Percentiles rank a stretch among this genome's conserved stretches.
Conservation (phyloP, 371 early-diverging fungal genomes). For the Rhizomucor pusillus region DNA sequence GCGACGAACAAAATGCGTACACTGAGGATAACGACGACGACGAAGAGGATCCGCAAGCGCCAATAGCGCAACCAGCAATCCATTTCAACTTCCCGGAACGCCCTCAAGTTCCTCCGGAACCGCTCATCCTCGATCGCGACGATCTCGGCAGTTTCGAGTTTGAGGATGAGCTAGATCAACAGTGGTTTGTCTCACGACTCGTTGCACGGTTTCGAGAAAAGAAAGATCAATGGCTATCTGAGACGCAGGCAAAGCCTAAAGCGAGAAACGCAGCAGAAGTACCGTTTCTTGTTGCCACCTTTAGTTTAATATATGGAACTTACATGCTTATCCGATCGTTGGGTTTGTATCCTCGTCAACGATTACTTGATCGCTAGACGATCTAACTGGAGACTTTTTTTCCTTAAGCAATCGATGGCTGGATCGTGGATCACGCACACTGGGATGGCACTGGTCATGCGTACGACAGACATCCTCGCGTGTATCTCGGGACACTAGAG, state of each 20-base stretch:
- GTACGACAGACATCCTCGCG: constrained; percentile 9
- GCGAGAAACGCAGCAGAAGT: constrained; percentile 6
- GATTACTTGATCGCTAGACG: background rate
- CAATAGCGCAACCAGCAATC: constrained; percentile 5
- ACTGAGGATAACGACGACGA: too few relatives aligned
- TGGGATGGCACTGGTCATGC: constrained; percentile 20
- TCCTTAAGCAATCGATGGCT: constrained; percentile 7
- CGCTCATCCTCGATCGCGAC: background rate
- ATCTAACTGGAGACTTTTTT: background rate
- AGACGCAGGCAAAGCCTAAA: background rate
- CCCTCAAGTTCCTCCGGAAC: background rate
- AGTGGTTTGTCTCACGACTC: background rate
- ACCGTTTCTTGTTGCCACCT: constrained; percentile 15
- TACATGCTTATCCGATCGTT: constrained; percentile 15
- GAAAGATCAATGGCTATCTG: constrained; percentile 1
- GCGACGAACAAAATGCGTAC: too few relatives aligned
- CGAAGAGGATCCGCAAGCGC: too few relatives aligned
- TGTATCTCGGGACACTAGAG: constrained; percentile 2
- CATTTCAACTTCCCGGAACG: constrained; percentile 14
- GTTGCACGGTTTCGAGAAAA: constrained; percentile 2
- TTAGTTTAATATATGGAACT: constrained; percentile 14
- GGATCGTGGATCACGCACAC: constrained; percentile 16
- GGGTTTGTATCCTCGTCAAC: constrained; percentile 2
- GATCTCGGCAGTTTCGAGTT: too few relatives aligned
- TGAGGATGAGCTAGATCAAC: background rate